These are phyloP conservation scores for Beta macrorhiza DNA, from an alignment of 179 eudicot genomes.

Conservation along the genomic window DNA sequence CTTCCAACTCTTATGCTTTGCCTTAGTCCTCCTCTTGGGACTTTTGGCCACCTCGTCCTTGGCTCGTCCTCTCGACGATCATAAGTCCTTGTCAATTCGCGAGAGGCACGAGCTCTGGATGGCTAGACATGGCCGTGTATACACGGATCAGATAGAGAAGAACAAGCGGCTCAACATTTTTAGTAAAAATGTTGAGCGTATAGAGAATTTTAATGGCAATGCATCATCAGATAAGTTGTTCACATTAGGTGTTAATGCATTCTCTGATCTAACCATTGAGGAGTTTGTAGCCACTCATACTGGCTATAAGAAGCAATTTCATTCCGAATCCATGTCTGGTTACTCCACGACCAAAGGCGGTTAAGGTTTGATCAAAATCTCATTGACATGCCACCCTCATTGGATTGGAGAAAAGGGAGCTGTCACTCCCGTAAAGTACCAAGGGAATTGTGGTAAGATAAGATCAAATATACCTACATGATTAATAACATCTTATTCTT, in stretches of 20 bases:
- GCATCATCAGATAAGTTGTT: no score
- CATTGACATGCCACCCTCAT: neutral
- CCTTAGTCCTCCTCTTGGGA: slow-evolving; percentile 10
- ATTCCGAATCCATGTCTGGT: no score
- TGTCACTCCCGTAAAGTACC: slow-evolving; percentile 42
- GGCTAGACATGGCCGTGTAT: slow-evolving; percentile 26
- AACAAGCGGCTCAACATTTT: slow-evolving; percentile 15
- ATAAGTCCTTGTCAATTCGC: neutral
- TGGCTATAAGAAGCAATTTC: no score
- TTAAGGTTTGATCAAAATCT: neutral
- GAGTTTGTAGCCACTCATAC: no score
- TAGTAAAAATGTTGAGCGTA: no score
- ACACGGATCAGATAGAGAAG: slow-evolving; percentile 28
- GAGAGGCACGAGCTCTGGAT: slow-evolving; percentile 40
- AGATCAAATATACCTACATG: no score
- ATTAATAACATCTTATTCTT: no score
- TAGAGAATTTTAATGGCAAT: no score
- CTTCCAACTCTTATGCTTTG: neutral
- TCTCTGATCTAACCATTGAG: no score
- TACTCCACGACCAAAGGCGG: no score
- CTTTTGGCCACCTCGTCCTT: neutral
- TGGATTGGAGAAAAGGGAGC: slow-evolving; percentile 55
- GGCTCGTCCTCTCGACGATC: slow-evolving; percentile 6
- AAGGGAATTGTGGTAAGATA: slow-evolving; percentile 42
- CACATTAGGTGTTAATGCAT: no score